Percentiles rank a stretch among this genome's conserved stretches.
These are phyloP conservation scores for Ensete glaucum DNA, from an alignment of 176 grass and related monocot species.

Conservation along the genomic window DNA sequence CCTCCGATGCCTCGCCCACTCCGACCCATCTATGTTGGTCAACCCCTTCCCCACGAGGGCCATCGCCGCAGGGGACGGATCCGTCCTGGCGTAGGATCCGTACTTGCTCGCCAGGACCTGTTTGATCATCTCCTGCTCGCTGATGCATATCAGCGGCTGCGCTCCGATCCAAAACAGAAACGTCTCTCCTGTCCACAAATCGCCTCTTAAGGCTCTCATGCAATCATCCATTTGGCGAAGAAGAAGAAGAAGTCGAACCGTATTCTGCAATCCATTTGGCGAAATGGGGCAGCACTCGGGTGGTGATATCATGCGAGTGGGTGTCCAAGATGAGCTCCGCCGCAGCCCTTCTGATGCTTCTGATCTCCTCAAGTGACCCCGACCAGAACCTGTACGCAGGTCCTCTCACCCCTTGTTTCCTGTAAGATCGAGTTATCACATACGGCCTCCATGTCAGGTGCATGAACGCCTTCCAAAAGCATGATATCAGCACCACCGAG, in stretches of 20 bases:
- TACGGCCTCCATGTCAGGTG: constrained; percentile 30
- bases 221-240: background rate
- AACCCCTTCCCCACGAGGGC: constrained; percentile 50
- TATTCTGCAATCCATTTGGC: constrained; percentile 38
- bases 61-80: constrained; percentile 1
- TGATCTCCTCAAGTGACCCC: constrained; percentile 35
- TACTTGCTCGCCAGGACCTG: constrained; percentile 33
- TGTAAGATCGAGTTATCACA: constrained; percentile 7
- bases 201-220: no score
- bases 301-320: constrained; percentile 34
- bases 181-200: constrained; percentile 21
- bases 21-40: constrained; percentile 31
- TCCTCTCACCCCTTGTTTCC: constrained; percentile 34
- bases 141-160: constrained; percentile 25
- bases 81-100: constrained; percentile 29
- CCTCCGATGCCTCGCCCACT: constrained; percentile 54
- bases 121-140: constrained; percentile 29
- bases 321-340: constrained; percentile 25
- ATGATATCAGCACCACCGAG: background rate
- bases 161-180: constrained; percentile 47
- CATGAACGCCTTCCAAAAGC: constrained; percentile 19
- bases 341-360: constrained; percentile 20
- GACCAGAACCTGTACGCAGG: constrained; percentile 25
- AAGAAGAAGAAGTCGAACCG: constrained; percentile 8
- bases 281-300: constrained; percentile 37